Base-by-base conservation (phyloP, 345 rosid species). In the Aurinia saxatilis region DNA sequence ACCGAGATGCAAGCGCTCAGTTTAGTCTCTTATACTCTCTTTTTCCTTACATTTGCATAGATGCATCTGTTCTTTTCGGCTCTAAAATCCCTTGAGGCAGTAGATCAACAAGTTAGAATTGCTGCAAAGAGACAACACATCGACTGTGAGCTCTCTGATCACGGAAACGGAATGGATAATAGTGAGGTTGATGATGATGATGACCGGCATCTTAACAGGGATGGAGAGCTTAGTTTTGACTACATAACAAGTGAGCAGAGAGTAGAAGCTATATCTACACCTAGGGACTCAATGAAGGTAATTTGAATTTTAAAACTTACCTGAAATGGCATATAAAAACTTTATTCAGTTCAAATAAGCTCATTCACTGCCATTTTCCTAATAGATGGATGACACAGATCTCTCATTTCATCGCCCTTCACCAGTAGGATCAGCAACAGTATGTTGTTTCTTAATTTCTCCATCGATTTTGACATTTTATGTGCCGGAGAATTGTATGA, bases 201-300 rank as follows among this genome's bases (percentile, higher is more conserved):
- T 73, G 68, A 21, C 23, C 72, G 56, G 52, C 73, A 81, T 71
- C 48, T 71, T 23, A 77, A 65, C 50, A 80, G 60, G 67, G 88
- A 75, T 19, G 82, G 87, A 72, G 99, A 90, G 71, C 76, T 82
- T 70, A 90, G 99, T 79, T 90, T 90, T 79, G 90, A 90, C 64
- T 90, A 85, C 63, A 79, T 87, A 74, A 70, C 38, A 49, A 79
- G 77, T 77, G 78, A 76, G 55, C 77, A 65, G 45, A 91, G 73
- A 38, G 66, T 62, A 64, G 86, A 80, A 63, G 71, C 56, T 37
- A 55, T 71, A 60, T 72, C 83, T 17, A 69, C 74, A 21, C 76
- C 87, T 74, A 77, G 55, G 79, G 75, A 75, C 5, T 78, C 88
- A 21, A 77, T 75, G 84, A 91, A 85, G 91, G 99, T 92, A 70